Conservation (phyloP, 228 moss, liverwort and hornwort species). For the Sphagnum magellanicum region DNA sequence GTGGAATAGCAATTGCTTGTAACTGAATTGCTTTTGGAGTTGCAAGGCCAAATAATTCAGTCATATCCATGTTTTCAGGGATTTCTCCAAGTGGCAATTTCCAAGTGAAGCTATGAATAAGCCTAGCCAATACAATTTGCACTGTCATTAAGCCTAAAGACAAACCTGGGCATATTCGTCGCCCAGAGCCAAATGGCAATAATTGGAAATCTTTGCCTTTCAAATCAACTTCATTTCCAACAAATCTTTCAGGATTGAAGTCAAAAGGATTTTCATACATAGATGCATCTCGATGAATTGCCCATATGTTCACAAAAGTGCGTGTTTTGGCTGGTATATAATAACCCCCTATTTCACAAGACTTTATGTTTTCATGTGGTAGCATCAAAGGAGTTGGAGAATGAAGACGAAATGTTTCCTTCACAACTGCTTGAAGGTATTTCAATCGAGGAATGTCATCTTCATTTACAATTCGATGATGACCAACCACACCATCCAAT, state of each 20-base stretch:
- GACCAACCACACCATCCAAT: not conserved
- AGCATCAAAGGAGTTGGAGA: not conserved
- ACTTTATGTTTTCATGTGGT: not conserved
- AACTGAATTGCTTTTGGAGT: constrained; percentile 1
- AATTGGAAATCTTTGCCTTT: constrained; percentile 2
- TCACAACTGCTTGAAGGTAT: constrained; percentile 1
- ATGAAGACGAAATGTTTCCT: constrained; percentile 3
- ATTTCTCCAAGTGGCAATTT: constrained; percentile 20
- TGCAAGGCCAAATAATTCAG: constrained; percentile 12
- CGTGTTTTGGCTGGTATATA: not conserved
- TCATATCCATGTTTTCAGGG: constrained; percentile 19
- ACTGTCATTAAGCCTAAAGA: not conserved
- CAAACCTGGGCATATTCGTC: not conserved
- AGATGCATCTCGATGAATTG: not conserved
- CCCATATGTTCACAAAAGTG: constrained; percentile 4
- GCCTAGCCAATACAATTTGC: not conserved
- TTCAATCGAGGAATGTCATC: not conserved
- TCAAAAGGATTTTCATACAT: not conserved
- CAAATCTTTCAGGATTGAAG: constrained; percentile 12
- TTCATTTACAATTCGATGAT: not conserved
- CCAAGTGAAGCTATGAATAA: constrained; percentile 21
- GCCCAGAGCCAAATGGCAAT: constrained; percentile 5
- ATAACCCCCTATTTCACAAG: not conserved
- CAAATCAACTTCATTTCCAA: not conserved
- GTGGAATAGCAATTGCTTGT: not conserved